phyloP scores from a whole-genome alignment of 306 rosid species.

The Morella rubra region DNA sequence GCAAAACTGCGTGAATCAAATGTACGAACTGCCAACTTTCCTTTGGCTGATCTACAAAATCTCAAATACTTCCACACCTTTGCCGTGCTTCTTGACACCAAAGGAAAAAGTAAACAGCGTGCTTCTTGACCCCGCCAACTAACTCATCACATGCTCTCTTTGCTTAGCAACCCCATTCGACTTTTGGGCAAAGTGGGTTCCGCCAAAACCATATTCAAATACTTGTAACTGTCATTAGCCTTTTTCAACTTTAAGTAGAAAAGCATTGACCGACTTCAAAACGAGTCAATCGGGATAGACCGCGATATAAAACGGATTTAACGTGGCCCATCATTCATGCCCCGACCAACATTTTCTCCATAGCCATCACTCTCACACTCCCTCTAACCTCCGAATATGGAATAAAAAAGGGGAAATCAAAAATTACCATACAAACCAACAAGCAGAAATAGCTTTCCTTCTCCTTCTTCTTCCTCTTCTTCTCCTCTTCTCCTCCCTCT shows the following conservation, averaged over 20 bases:
- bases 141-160: background rate
- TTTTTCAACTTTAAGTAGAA: no score
- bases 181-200: background rate
- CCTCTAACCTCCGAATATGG: background rate
- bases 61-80: no score
- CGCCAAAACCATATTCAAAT: background rate
- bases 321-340: background rate
- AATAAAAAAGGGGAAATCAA: background rate
- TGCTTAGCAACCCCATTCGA: background rate
- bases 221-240: no score
- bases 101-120: no score
- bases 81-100: no score
- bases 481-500: slow-evolving; percentile 4
- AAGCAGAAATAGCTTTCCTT: slow-evolving; percentile 30
- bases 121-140: no score
- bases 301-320: background rate
- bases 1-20: no score
- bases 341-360: background rate
- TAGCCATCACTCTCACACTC: background rate
- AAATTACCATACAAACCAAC: background rate
- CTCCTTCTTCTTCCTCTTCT: slow-evolving; percentile 22
- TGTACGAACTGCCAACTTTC: no score
- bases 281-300: slow-evolving; percentile 6
- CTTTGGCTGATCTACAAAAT: no score
- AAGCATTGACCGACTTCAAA: slow-evolving; percentile 16